A percentile compares a stretch with the other conserved stretches of the same genome.
Evolutionary conservation across 441 rosid genomes (phyloP).

Genomic region (Aquilaria agallochum): DNA sequence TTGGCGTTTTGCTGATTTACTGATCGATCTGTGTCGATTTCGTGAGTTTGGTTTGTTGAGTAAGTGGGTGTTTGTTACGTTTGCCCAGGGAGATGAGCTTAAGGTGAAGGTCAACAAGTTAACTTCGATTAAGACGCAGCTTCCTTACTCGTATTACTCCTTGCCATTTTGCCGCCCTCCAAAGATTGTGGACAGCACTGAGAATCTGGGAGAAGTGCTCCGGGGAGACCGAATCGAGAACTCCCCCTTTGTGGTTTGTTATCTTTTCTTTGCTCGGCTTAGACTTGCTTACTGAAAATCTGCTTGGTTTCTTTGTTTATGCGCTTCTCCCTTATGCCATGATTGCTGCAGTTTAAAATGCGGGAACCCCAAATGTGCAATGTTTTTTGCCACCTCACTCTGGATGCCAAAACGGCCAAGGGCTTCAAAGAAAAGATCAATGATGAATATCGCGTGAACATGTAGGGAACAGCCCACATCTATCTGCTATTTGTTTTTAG

Average conservation of each 20-base stretch:
- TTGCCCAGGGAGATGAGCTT: slow-evolving; percentile 46
- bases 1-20: background rate
- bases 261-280: background rate
- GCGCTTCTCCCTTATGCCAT: background rate
- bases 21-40: background rate
- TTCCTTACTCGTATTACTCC: slow-evolving; percentile 60
- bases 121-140: slow-evolving; percentile 66
- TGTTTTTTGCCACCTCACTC: slow-evolving; percentile 40
- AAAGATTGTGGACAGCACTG: slow-evolving; percentile 59
- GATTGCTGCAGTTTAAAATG: slow-evolving; percentile 51
- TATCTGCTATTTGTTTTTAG: slow-evolving; percentile 3
- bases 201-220: slow-evolving; percentile 78
- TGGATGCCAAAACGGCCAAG: slow-evolving; percentile 46
- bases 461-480: slow-evolving; percentile 29
- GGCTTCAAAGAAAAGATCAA: slow-evolving; percentile 62
- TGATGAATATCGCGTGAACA: slow-evolving; percentile 70
- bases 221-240: slow-evolving; percentile 74
- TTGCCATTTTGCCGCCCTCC: slow-evolving; percentile 47
- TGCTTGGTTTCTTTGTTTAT: slow-evolving; percentile 12
- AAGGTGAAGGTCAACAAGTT: slow-evolving; percentile 66
- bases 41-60: background rate
- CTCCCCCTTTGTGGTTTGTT: slow-evolving; percentile 49
- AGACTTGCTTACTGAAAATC: slow-evolving; percentile 1
- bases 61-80: slow-evolving; percentile 10
- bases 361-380: slow-evolving; percentile 67